Conservation (phyloP, 495 filamentous ascomycete genomes). For the Penicillium pulvis region DNA sequence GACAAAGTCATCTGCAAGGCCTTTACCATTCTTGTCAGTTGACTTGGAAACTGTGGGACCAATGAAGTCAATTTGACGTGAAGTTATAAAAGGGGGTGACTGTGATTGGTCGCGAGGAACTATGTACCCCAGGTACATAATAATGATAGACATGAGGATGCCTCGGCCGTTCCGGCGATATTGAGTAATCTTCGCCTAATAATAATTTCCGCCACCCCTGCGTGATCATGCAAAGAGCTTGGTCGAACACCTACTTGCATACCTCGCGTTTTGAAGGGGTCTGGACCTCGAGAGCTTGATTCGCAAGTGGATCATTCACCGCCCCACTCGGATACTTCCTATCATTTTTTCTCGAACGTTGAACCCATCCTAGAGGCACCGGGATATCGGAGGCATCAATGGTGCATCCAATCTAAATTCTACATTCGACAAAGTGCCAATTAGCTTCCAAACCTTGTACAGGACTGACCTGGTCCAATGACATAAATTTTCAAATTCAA, state of each 20-base stretch:
- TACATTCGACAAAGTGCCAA: background rate
- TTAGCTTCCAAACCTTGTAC: background rate
- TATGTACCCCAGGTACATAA: background rate
- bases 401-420: background rate
- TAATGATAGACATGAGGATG: background rate
- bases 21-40: constrained; percentile 9
- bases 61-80: background rate
- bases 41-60: constrained; percentile 9
- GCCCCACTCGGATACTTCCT: constrained; percentile 10
- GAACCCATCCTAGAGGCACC: background rate
- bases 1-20: constrained; percentile 7
- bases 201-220: background rate
- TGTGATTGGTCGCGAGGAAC: background rate
- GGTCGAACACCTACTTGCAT: background rate
- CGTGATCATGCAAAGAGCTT: background rate
- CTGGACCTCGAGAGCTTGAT: background rate
- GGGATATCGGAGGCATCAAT: background rate
- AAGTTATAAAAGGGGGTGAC: background rate
- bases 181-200: background rate
- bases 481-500: constrained; percentile 5
- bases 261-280: background rate
- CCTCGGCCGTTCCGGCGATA: background rate
- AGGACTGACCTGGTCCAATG: background rate
- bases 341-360: constrained; percentile 6
- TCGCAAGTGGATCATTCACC: constrained; percentile 7